These are phyloP conservation scores for Fonsecaea erecta DNA, from an alignment of 2,329 filamentous ascomycete genomes.

Conservation along the genomic window DNA sequence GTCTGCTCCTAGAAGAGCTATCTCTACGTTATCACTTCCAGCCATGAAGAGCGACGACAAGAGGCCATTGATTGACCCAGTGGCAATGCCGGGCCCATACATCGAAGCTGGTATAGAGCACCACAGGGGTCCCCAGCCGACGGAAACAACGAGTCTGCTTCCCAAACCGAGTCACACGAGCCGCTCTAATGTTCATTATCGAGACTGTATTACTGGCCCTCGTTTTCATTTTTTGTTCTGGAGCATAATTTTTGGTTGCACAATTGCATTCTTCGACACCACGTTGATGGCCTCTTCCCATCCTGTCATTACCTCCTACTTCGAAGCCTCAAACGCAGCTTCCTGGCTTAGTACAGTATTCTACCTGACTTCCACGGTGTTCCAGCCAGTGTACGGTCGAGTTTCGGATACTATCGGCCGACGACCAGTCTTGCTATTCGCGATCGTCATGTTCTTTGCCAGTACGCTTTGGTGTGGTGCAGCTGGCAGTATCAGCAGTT, in stretches of 20 bases:
- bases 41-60: constrained; percentile 9
- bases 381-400: constrained; percentile 75
- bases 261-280: constrained; percentile 69
- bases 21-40: neutral
- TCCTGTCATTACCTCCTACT: constrained; percentile 80
- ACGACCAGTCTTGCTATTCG: constrained; percentile 64
- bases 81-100: constrained; percentile 2
- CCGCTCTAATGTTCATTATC: constrained; percentile 23
- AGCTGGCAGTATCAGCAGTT: constrained; percentile 68
- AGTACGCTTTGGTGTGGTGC: constrained; percentile 72
- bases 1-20: neutral
- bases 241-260: constrained; percentile 62
- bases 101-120: constrained; percentile 5
- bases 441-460: constrained; percentile 65
- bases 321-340: constrained; percentile 75
- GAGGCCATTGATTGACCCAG: constrained; percentile 12
- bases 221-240: constrained; percentile 67
- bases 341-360: constrained; percentile 84
- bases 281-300: constrained; percentile 83
- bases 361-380: constrained; percentile 74
- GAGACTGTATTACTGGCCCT: constrained; percentile 34
- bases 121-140: constrained; percentile 1
- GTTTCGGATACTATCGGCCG: constrained; percentile 73
- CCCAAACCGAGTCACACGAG: constrained; percentile 8
- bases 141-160: constrained; percentile 26